These are phyloP conservation scores for Beta corolliflora DNA, from an alignment of 179 eudicot genomes.

Conservation along the genomic window DNA sequence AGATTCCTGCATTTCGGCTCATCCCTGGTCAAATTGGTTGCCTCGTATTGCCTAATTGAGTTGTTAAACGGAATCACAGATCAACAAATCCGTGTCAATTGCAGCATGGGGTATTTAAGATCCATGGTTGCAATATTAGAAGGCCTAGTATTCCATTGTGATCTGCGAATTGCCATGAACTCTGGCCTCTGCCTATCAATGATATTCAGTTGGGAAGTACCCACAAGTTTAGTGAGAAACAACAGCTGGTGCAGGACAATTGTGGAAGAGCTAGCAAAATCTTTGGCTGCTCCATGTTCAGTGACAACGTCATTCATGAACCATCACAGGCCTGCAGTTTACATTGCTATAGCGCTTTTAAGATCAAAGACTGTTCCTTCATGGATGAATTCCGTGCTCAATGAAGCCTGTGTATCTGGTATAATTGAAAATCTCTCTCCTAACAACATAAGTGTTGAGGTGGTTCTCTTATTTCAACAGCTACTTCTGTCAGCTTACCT, in stretches of 20 bases:
- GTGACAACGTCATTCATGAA: conserved; percentile 54
- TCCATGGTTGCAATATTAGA: conserved; percentile 68
- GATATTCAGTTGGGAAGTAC: conserved; percentile 60
- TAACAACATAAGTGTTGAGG: conserved; percentile 51
- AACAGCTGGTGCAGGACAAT: conserved; percentile 78
- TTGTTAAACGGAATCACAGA: conserved; percentile 56
- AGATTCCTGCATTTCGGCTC: conserved; percentile 78
- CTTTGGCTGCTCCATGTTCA: conserved; percentile 65
- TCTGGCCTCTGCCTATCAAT: conserved; percentile 71
- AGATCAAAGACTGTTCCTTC: conserved; percentile 47
- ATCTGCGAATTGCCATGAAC: conserved; percentile 58
- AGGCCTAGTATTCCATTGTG: conserved; percentile 59
- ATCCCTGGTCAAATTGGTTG: conserved; percentile 54
- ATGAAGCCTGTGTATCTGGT: conserved; percentile 58
- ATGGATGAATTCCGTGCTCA: conserved; percentile 77
- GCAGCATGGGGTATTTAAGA: conserved; percentile 41
- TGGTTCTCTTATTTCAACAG: conserved; percentile 68
- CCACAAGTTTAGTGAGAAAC: conserved; percentile 30
- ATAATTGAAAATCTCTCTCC: conserved; percentile 66
- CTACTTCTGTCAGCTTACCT: conserved; percentile 53
- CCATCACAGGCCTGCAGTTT: conserved; percentile 68
- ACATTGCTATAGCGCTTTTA: conserved; percentile 64
- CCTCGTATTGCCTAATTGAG: conserved; percentile 78
- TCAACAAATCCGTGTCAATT: conserved; percentile 37
- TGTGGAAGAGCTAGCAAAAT: conserved; percentile 83